Conservation (phyloP, 208 protist species). For the Crithidia bombi region DNA sequence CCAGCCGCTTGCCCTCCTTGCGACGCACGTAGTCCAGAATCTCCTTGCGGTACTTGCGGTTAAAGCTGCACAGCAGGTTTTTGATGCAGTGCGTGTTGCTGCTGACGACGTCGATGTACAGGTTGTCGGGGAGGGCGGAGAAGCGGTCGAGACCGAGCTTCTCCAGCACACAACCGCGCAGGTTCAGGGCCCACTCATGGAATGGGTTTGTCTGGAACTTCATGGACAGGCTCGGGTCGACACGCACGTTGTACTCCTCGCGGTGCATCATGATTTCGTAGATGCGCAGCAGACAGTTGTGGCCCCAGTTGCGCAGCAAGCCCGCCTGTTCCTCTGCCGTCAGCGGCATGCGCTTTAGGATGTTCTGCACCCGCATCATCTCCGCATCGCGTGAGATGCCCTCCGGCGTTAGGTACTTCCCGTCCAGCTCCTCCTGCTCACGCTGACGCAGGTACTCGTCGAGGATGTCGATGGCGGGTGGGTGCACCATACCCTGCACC, state of each 20-base stretch:
- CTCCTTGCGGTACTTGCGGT: conserved; percentile 71
- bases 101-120: conserved; percentile 87
- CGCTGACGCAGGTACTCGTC: conserved; percentile 68
- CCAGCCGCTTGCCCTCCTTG: conserved; percentile 50
- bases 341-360: conserved; percentile 72
- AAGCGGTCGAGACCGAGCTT: conserved; percentile 70
- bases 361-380: conserved; percentile 47
- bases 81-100: conserved; percentile 94
- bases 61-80: conserved; percentile 84
- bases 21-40: conserved; percentile 55
- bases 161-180: conserved; percentile 69
- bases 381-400: conserved; percentile 46
- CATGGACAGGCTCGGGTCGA: conserved; percentile 80
- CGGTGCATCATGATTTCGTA: conserved; percentile 92
- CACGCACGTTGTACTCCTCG: conserved; percentile 89
- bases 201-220: conserved; percentile 87
- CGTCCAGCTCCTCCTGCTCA: conserved; percentile 50
- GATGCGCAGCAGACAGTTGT: conserved; percentile 68
- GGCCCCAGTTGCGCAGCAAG: conserved; percentile 68
- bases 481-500: conserved; percentile 84
- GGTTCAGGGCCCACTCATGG: conserved; percentile 87
- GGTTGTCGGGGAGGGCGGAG: conserved; percentile 59
- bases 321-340: conserved; percentile 67
- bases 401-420: conserved; percentile 27
- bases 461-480: conserved; percentile 81